Conservation (phyloP, 768 basidiomycete species). For the Floccularia luteovirens region DNA sequence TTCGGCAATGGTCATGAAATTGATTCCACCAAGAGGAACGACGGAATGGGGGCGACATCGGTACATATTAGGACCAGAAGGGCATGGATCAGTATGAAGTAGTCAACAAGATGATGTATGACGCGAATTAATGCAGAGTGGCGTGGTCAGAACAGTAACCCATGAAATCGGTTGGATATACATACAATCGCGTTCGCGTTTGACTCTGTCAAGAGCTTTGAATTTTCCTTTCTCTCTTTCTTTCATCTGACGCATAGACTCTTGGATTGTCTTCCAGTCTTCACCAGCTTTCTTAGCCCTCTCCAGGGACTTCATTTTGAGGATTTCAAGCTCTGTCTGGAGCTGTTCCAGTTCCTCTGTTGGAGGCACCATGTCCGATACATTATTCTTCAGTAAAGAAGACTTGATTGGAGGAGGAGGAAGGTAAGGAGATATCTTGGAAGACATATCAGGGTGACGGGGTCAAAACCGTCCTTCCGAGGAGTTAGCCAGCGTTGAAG, state of each 20-base stretch:
- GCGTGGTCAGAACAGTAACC: conserved; percentile 11
- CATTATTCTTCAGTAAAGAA: conserved; percentile 52
- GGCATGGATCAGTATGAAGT: too few relatives aligned
- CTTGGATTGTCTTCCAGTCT: conserved; percentile 68
- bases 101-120: too few relatives aligned
- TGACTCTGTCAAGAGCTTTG: conserved; percentile 62
- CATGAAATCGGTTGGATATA: conserved; percentile 20
- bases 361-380: conserved; percentile 60
- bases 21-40: too few relatives aligned
- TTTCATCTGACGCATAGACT: conserved; percentile 69
- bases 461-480: not conserved
- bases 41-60: too few relatives aligned
- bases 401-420: conserved; percentile 46
- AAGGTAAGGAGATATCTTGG: conserved; percentile 45
- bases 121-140: conserved; percentile 9
- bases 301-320: conserved; percentile 48
- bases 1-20: too few relatives aligned
- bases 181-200: conserved; percentile 73
- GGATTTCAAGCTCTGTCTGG: conserved; percentile 48
- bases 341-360: conserved; percentile 66
- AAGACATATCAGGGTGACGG: conserved; percentile 41
- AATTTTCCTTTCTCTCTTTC: conserved; percentile 73
- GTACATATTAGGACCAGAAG: too few relatives aligned
- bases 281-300: conserved; percentile 69
- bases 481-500: not conserved